Evolutionary conservation across 2,329 filamentous ascomycete species (phyloP).

Genomic region (Bipolaris zeicola): DNA sequence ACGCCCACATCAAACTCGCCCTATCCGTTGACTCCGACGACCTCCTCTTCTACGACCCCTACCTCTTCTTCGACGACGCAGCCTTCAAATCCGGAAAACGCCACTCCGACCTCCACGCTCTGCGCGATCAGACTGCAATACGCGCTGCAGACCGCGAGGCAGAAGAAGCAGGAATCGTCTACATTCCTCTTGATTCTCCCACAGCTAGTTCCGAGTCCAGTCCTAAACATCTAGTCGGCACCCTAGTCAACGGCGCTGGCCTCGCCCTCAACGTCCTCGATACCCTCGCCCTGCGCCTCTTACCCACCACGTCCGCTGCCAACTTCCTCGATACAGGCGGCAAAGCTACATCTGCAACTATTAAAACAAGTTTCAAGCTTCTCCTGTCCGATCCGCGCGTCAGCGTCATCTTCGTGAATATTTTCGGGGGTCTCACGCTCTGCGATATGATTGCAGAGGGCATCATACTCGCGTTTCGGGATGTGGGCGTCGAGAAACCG

Average conservation of each 20-base stretch:
- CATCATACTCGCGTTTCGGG: conserved; percentile 72
- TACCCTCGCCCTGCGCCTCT: conserved; percentile 69
- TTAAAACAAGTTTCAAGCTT: conserved; percentile 75
- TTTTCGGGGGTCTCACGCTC: conserved; percentile 72
- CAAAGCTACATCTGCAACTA: conserved; percentile 82
- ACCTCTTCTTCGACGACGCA: conserved; percentile 72
- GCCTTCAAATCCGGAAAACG: conserved; percentile 67
- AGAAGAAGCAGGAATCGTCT: conserved; percentile 76
- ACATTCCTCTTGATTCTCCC: conserved; percentile 62
- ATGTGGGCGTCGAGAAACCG: conserved; percentile 66
- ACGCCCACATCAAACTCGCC: conserved; percentile 59
- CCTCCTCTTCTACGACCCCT: conserved; percentile 60
- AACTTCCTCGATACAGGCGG: conserved; percentile 93
- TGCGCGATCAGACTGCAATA: conserved; percentile 60
- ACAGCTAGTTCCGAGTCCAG: conserved; percentile 23
- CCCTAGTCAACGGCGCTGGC: conserved; percentile 85
- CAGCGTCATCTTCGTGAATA: conserved; percentile 73
- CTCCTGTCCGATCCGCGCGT: conserved; percentile 74
- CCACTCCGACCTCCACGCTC: conserved; percentile 64
- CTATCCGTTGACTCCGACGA: conserved; percentile 45
- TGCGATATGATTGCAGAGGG: conserved; percentile 84
- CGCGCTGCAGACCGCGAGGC: conserved; percentile 65
- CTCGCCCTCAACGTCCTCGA: conserved; percentile 92
- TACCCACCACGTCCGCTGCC: conserved; percentile 55
- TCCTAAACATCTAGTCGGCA: conserved; percentile 70